phyloP scores from a whole-genome alignment of 1,139 yeast genomes.

The Yamadazyma taylorii region DNA sequence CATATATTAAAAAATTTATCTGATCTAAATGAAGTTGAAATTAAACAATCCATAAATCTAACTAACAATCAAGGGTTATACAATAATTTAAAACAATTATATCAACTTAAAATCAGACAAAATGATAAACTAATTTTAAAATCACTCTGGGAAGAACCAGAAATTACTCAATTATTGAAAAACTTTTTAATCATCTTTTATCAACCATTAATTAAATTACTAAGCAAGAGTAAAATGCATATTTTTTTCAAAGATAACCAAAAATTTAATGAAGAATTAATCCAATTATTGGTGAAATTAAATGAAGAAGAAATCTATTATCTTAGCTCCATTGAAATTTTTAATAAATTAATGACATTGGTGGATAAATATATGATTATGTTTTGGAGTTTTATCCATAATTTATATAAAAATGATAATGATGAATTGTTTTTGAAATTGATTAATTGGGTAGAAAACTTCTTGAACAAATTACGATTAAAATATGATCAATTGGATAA shows the following conservation, averaged over 20 bases:
- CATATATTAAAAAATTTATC: constrained; percentile 3
- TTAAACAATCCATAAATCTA: not conserved
- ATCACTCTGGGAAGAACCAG: constrained; percentile 83
- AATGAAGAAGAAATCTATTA: constrained; percentile 50
- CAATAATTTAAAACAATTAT: constrained; percentile 56
- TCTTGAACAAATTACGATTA: constrained; percentile 58
- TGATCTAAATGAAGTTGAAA: constrained; percentile 1
- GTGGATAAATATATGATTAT: constrained; percentile 70
- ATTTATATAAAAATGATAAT: constrained; percentile 71
- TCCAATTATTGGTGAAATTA: constrained; percentile 47
- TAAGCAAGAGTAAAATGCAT: constrained; percentile 75
- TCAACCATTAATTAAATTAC: constrained; percentile 77
- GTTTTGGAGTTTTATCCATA: constrained; percentile 73
- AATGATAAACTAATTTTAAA: constrained; percentile 75
- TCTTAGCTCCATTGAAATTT: constrained; percentile 50
- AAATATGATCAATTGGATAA: constrained; percentile 55
- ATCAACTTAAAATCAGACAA: constrained; percentile 63
- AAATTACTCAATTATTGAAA: constrained; percentile 66
- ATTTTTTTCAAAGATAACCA: constrained; percentile 74
- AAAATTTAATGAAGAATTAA: constrained; percentile 68
- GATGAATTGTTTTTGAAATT: constrained; percentile 69
- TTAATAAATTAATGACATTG: constrained; percentile 61
- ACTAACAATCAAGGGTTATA: constrained; percentile 24
- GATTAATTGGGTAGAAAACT: constrained; percentile 63
- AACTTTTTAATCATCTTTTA: constrained; percentile 76